Conservation (phyloP, 1,284 basidiomycete genomes). For the Coniferiporia weirii region DNA sequence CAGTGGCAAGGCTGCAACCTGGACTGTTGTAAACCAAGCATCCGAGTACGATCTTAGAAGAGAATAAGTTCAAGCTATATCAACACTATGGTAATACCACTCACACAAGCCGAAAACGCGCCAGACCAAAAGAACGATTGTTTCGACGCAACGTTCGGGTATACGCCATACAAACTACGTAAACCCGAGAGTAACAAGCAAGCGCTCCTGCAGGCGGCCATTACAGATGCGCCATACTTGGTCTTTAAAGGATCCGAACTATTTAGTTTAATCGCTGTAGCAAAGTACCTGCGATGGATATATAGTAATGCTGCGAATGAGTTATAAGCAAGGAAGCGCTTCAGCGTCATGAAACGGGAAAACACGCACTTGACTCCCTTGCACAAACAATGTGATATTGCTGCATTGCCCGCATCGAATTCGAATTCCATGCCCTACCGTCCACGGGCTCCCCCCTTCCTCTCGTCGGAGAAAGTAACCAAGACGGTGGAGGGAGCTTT, state of each 20-base stretch:
- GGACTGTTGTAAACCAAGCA: conserved; percentile 16
- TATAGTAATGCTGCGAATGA: conserved; percentile 41
- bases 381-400: conserved; percentile 38
- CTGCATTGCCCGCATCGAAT: conserved; percentile 37
- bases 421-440: conserved; percentile 33
- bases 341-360: neutral
- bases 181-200: conserved; percentile 37
- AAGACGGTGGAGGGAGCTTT: conserved; percentile 37
- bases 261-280: conserved; percentile 39
- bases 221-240: conserved; percentile 42
- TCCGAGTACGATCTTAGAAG: conserved; percentile 11
- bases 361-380: conserved; percentile 38
- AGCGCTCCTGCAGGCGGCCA: conserved; percentile 41
- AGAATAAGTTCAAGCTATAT: neutral
- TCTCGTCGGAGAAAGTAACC: conserved; percentile 32
- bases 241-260: conserved; percentile 39
- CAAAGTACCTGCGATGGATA: conserved; percentile 48
- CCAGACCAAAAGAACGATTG: conserved; percentile 52
- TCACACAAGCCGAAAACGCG: conserved; percentile 45
- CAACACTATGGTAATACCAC: conserved; percentile 15
- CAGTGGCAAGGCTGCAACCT: conserved; percentile 6
- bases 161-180: conserved; percentile 33
- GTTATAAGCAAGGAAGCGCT: conserved; percentile 1
- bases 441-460: conserved; percentile 24
- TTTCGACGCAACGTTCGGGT: conserved; percentile 31